Evolutionary conservation across 2,329 filamentous ascomycete genomes (phyloP), one percentile per base, ranked within the genome.

Genomic region (Penicillium sp.): DNA sequence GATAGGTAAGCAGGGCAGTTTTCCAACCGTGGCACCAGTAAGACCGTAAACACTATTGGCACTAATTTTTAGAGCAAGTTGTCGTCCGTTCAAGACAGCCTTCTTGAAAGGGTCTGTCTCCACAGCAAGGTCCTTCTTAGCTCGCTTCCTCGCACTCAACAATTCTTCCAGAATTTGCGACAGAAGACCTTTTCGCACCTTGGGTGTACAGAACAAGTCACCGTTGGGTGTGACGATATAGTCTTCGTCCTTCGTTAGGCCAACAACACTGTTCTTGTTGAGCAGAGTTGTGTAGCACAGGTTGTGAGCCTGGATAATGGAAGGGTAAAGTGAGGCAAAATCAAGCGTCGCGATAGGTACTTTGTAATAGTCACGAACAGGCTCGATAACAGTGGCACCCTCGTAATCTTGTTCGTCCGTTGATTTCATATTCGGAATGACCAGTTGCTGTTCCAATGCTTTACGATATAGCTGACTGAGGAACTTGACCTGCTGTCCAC

Each of bases 241-340:
- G 76, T 99, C 95, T 61, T 96, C 91, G 66, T 94, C 93, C 76
- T 96, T 93, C 72, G 89, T 83, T 45, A 95, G 86, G 63, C 89
- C 91, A 63, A 96, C 91, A 5, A 96, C 85, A 1, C 86, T 88
- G 30, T 82, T 86, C 76, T 92, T 92, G 75, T 91, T 93, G 47
- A 98, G 81, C 35, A 98, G 82, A 0, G 95, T 99, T 0, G 95
- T 99, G 76, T 99, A 99, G 78, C 95, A 99, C 23, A 99, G 86
- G 69, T 99, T 99, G 80, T 99, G 95, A 0, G 95, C 95, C 79
- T 98, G 94, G 77, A 99, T 99, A 73, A 99, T 99, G 82, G 93
- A 97, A 23, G 95, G 95, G 71, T 99, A 99, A 66, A 99, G 89
- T 35, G 95, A 98, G 6, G 95, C 95, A 70, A 99, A 99, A 92